Percentiles rank a stretch among this genome's conserved stretches.
Conservation (phyloP, 768 basidiomycete genomes). For the Hypholoma sublateritium region DNA sequence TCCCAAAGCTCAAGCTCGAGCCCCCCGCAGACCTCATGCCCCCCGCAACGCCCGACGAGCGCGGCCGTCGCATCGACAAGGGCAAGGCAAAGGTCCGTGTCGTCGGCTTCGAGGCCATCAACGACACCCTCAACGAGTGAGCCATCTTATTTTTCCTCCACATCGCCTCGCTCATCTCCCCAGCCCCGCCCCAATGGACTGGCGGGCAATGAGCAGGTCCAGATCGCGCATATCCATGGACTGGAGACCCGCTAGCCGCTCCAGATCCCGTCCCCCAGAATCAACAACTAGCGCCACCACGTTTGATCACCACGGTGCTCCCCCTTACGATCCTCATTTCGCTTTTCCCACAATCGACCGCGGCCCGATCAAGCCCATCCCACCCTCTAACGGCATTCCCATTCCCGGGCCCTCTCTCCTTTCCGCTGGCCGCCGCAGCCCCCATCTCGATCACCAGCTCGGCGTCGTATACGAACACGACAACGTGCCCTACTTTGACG, state of each 20-base stretch:
- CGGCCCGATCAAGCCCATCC: slow-evolving; percentile 20
- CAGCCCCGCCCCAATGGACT: slow-evolving; percentile 81
- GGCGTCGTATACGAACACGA: slow-evolving; percentile 35
- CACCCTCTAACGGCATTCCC: slow-evolving; percentile 30
- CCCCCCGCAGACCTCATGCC: slow-evolving; percentile 1
- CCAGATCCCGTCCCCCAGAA: slow-evolving; percentile 74
- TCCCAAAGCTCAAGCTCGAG: slow-evolving; percentile 7
- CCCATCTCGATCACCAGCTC: slow-evolving; percentile 44
- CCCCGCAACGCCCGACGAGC: slow-evolving; percentile 39
- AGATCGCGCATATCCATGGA: slow-evolving; percentile 91
- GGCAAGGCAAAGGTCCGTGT: slow-evolving; percentile 77
- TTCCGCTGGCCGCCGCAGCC: slow-evolving; percentile 47
- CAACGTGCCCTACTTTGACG: slow-evolving; percentile 19
- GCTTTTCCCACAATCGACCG: slow-evolving; percentile 39
- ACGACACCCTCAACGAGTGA: slow-evolving; percentile 69
- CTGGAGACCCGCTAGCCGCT: slow-evolving; percentile 80
- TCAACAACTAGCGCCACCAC: slow-evolving; percentile 43
- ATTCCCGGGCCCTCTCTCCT: slow-evolving; percentile 44
- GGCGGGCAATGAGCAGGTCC: slow-evolving; percentile 89
- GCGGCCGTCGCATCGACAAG: slow-evolving; percentile 79
- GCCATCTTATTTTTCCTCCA: slow-evolving; percentile 31
- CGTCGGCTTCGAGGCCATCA: slow-evolving; percentile 77
- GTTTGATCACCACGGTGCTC: slow-evolving; percentile 46
- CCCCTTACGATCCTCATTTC: slow-evolving; percentile 42
- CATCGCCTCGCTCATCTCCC: slow-evolving; percentile 9